Evolutionary conservation across 2,329 filamentous ascomycete species (phyloP).

Genomic region (Huntiella abstrusa): DNA sequence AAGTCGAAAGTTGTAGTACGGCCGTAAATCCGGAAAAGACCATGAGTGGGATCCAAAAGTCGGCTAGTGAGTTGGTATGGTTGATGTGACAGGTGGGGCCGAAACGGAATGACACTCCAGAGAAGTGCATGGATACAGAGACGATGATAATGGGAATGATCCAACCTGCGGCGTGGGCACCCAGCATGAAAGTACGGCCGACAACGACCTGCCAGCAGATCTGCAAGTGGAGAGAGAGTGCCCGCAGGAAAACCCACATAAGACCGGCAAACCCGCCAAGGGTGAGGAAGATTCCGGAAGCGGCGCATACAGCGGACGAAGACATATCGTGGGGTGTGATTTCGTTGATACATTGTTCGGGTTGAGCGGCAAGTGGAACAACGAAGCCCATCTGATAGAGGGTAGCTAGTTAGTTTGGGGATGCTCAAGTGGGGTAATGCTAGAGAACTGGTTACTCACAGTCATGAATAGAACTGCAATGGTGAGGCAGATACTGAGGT

Average conservation of each 20-base stretch:
- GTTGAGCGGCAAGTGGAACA: constrained; percentile 60
- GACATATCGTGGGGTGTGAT: constrained; percentile 93
- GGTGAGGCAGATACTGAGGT: constrained; percentile 75
- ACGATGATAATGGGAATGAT: constrained; percentile 62
- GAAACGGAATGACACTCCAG: constrained; percentile 87
- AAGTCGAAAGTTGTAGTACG: constrained; percentile 68
- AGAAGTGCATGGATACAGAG: constrained; percentile 58
- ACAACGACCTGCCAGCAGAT: constrained; percentile 95
- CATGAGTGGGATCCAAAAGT: constrained; percentile 80
- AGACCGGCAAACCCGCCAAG: constrained; percentile 69
- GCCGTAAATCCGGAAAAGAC: constrained; percentile 58
- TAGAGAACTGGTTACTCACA: constrained; percentile 29
- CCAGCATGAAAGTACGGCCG: constrained; percentile 76
- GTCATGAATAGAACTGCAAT: constrained; percentile 60
- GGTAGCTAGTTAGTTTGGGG: neutral
- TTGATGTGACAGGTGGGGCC: constrained; percentile 89
- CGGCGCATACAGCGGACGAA: constrained; percentile 61
- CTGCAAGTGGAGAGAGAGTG: constrained; percentile 82
- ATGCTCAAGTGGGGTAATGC: constrained; percentile 2
- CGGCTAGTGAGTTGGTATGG: constrained; percentile 61
- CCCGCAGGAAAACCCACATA: constrained; percentile 81
- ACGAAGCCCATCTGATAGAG: constrained; percentile 61
- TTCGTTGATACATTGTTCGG: constrained; percentile 65
- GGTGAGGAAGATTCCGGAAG: constrained; percentile 71
- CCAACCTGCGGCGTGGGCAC: constrained; percentile 65